phyloP scores from a whole-genome alignment of 306 rosid species.

The Dryas alaskensis region DNA sequence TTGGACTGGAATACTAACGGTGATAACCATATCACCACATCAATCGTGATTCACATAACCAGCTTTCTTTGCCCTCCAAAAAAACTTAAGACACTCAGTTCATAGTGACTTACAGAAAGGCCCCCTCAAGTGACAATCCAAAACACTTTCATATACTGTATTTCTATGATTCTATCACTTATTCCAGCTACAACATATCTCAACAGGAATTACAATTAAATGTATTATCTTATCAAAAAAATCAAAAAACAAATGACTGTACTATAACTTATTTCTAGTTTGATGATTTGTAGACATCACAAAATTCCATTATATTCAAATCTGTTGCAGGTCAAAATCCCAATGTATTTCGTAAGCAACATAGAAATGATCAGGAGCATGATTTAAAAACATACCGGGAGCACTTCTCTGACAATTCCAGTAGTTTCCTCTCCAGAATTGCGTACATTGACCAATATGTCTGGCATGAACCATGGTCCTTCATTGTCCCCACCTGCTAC shows the following conservation, averaged over 20 bases:
- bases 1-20: too few relatives aligned
- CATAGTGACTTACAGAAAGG: neutral
- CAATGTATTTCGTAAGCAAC: neutral
- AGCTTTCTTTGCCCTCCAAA: neutral
- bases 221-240: too few relatives aligned
- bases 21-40: too few relatives aligned
- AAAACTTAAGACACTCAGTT: neutral
- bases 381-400: constrained; percentile 58
- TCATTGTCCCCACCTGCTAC: constrained; percentile 81
- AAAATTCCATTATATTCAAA: neutral
- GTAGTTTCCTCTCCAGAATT: constrained; percentile 70
- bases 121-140: neutral
- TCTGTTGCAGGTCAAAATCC: neutral
- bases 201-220: neutral
- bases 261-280: neutral
- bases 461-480: constrained; percentile 87
- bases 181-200: neutral
- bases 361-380: neutral
- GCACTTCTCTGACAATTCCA: constrained; percentile 83
- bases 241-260: neutral
- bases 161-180: neutral
- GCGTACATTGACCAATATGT: constrained; percentile 82
- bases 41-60: too few relatives aligned
- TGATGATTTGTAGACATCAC: neutral
- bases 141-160: neutral